phyloP scores from a whole-genome alignment of 1,284 basidiomycete genomes.

The Cystobasidium slooffiae region DNA sequence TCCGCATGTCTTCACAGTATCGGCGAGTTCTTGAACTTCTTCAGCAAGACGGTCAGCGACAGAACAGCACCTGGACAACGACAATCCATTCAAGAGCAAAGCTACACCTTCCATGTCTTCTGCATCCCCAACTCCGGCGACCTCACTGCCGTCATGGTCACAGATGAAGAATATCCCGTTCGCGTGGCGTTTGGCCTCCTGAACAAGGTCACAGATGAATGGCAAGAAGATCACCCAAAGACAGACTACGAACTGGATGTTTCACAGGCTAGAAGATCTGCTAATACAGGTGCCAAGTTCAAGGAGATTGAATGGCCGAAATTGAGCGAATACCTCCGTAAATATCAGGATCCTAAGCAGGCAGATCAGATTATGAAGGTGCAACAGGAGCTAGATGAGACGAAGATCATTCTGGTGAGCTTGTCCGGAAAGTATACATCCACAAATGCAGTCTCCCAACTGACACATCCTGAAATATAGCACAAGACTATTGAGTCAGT shows the following conservation, averaged over 20 bases:
- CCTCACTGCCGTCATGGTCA: slow-evolving; percentile 79
- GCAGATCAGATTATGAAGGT: slow-evolving; percentile 99
- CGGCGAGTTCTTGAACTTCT: slow-evolving; percentile 86
- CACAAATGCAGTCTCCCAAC: neutral
- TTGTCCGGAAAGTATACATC: neutral
- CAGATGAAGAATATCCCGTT: slow-evolving; percentile 94
- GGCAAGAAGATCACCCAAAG: slow-evolving; percentile 76
- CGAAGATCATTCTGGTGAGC: slow-evolving; percentile 92
- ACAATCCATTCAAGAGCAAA: slow-evolving; percentile 94
- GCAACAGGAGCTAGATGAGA: slow-evolving; percentile 97
- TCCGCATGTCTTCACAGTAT: slow-evolving; percentile 58
- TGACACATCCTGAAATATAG: slow-evolving; percentile 59
- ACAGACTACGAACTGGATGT: slow-evolving; percentile 62
- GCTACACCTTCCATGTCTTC: slow-evolving; percentile 91
- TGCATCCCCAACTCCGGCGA: slow-evolving; percentile 55
- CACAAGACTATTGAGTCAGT: slow-evolving; percentile 99
- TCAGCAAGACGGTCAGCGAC: slow-evolving; percentile 82
- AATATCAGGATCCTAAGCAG: slow-evolving; percentile 97
- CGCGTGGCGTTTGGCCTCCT: slow-evolving; percentile 95
- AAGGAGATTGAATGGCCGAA: slow-evolving; percentile 59
- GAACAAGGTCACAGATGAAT: slow-evolving; percentile 93
- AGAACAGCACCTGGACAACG: slow-evolving; percentile 58
- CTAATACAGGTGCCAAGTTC: slow-evolving; percentile 33
- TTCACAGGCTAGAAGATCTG: slow-evolving; percentile 14
- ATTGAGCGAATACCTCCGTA: slow-evolving; percentile 77